Base-by-base conservation (phyloP, 495 filamentous ascomycete species). In the Talaromyces wortmannii region DNA sequence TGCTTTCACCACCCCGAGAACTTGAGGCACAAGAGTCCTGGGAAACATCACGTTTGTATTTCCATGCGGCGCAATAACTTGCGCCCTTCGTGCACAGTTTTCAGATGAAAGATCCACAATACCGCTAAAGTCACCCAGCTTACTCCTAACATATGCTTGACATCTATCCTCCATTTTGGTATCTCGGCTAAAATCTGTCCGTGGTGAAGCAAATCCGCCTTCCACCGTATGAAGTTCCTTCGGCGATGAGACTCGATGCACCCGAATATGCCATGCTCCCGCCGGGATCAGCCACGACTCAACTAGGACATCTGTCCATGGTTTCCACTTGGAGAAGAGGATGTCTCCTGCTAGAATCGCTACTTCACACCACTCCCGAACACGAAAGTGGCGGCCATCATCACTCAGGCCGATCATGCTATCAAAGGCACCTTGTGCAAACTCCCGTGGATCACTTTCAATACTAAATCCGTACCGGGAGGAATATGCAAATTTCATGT, bases 401-500 rank as follows among this genome's bases (percentile, higher is more conserved):
- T 90, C 87, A 2, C 85, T 90, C 4, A 92, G 68, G 11, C 86
- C 88, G 7, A 92, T 78, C 65, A 88, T 84, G 17, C 79, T 85
- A 57, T 89, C 88, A 1, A 87, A 80, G 0, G 86, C 86, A 61
- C 83, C 86, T 60, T 90, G 87, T 62, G 90, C 86, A 0, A 92
- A 77, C 10, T 83, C 81, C 71, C 87, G 88, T n/a, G 79, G 74
- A 1, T 88, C 88, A 0, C 86, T 88, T 0, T 87, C 85, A 12
- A 90, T 87, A 4, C 83, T 87, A 67, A 90, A 92, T 15, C 79
- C 87, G 67, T 88, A 91, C 0, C 84, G 78, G 50, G 82, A 82
- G 50, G 80, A 84, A 65, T 92, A 91, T 6, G 87, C 86, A 64
- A 90, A 91, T 57, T 82, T 78, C 16, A 88, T 88, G 67, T 92